Evolutionary conservation across 2,329 filamentous ascomycete species (phyloP).

Genomic region (Aspergillus hiratsukae): DNA sequence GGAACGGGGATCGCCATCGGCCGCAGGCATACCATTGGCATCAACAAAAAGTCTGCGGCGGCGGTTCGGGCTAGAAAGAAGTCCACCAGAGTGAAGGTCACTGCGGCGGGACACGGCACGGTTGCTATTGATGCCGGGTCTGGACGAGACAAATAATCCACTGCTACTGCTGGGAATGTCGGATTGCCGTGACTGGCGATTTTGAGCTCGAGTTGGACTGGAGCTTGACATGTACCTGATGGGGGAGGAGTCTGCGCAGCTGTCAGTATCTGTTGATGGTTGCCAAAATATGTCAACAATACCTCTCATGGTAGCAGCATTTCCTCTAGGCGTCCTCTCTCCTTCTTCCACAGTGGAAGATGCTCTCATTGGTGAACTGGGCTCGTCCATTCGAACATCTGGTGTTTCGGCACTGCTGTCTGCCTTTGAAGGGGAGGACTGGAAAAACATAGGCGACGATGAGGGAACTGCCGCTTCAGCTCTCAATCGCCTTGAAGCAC

Average conservation of each 20-base stretch:
- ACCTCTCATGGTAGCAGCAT: conserved; percentile 37
- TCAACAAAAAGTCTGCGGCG: conserved; percentile 61
- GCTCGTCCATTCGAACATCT: conserved; percentile 40
- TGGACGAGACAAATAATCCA: conserved; percentile 71
- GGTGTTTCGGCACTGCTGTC: conserved; percentile 38
- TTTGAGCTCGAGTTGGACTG: conserved; percentile 64
- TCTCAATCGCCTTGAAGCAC: conserved; percentile 40
- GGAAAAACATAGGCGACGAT: conserved; percentile 79
- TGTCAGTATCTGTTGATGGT: neutral
- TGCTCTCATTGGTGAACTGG: conserved; percentile 47
- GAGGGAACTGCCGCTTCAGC: conserved; percentile 46
- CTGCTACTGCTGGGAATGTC: conserved; percentile 80
- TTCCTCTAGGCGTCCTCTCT: conserved; percentile 41
- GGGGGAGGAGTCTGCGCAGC: conserved; percentile 73
- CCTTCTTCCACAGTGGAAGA: conserved; percentile 37
- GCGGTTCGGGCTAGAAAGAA: conserved; percentile 49
- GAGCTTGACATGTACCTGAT: conserved; percentile 89
- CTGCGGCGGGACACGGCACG: conserved; percentile 62
- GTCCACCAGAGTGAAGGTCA: conserved; percentile 79
- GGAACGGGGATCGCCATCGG: conserved; percentile 47
- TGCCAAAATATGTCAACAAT: conserved; percentile 8
- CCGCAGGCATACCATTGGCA: conserved; percentile 57
- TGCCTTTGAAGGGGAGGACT: conserved; percentile 52
- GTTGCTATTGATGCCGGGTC: conserved; percentile 49
- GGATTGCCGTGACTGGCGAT: conserved; percentile 56